Evolutionary conservation across 2,329 filamentous ascomycete genomes (phyloP), one percentile per base, ranked within the genome.

Genomic region (Neofusicoccum umdonicola): DNA sequence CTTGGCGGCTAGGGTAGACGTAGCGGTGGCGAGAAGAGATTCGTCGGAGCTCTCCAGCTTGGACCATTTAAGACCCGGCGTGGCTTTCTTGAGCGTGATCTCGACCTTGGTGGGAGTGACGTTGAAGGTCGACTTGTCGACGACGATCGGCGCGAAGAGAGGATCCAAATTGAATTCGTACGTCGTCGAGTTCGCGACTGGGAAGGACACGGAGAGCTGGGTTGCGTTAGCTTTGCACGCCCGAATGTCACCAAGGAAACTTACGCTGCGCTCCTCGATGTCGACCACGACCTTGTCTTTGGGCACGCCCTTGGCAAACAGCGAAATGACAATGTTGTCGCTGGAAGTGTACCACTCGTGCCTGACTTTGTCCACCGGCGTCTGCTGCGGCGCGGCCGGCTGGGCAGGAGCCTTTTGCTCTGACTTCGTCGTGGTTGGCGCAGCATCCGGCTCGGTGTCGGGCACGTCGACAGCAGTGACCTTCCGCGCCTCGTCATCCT

Each of bases 101-200:
- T 96, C 93, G 62, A 96, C 83, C 75, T 97, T 97, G 71, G 88
- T 92, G 1, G 89, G 83, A 47, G 90, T 89, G 62, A 96, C 85
- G 1, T 82, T 84, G 69, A 81, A 86, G 50, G 82, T 88, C 19
- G 87, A 92, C 37, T 82, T 77, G 1, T 82, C 71, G 0, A 86
- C 77, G 61, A 91, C 84, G 70, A 96, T 87, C 9, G 83, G 74
- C 13, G 84, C 86, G 74, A 84, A 92, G 3, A 94, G 85, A 5
- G 90, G 87, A 17, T 88, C 83, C 48, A 92, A 83, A 0, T 82
- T 83, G 71, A 86, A 88, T 66, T 86, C 83, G 68, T 85, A 90
- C 47, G 85, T 83, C 5, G 82, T 80, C 13, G 82, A 81, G 41
- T 77, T 81, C 17, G 76, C 68, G 37, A 85, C 80, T 19, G 85